These are phyloP conservation scores for Firmiana major DNA, from an alignment of 345 rosid species.

Conservation along the genomic window DNA sequence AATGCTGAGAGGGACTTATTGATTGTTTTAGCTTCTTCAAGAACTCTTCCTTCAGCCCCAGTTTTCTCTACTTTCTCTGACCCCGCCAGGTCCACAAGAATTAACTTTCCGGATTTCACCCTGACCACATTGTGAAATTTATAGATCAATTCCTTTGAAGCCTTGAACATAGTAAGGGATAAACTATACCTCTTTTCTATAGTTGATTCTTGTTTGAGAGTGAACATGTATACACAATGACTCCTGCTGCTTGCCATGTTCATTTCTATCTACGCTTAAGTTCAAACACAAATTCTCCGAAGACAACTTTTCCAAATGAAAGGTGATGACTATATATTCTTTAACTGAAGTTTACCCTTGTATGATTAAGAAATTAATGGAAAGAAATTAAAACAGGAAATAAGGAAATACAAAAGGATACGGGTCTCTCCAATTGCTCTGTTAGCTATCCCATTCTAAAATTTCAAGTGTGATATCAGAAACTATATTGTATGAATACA, in stretches of 20 bases:
- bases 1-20: conserved; percentile 89
- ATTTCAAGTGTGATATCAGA: conserved; percentile 27
- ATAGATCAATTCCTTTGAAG: not conserved
- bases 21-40: conserved; percentile 92
- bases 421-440: conserved; percentile 95
- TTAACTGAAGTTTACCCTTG: not conserved
- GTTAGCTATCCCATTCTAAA: conserved; percentile 75
- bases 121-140: conserved; percentile 29
- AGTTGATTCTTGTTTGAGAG: conserved; percentile 50
- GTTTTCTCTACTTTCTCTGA: conserved; percentile 94
- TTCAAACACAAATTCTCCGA: conserved; percentile 17
- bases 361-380: not conserved
- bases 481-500: conserved; percentile 12
- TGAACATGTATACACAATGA: conserved; percentile 66
- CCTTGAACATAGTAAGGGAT: conserved; percentile 6
- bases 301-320: not conserved
- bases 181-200: conserved; percentile 48
- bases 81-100: conserved; percentile 90
- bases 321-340: not conserved
- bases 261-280: conserved; percentile 61
- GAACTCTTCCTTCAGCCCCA: conserved; percentile 91
- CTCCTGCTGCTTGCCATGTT: conserved; percentile 92
- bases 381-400: conserved; percentile 1
- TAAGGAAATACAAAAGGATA: conserved; percentile 41
- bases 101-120: conserved; percentile 58